A percentile compares a stretch with the other conserved stretches of the same genome.
Conservation (phyloP, 2,329 filamentous ascomycete species). For the Aureobasidium sp. region DNA sequence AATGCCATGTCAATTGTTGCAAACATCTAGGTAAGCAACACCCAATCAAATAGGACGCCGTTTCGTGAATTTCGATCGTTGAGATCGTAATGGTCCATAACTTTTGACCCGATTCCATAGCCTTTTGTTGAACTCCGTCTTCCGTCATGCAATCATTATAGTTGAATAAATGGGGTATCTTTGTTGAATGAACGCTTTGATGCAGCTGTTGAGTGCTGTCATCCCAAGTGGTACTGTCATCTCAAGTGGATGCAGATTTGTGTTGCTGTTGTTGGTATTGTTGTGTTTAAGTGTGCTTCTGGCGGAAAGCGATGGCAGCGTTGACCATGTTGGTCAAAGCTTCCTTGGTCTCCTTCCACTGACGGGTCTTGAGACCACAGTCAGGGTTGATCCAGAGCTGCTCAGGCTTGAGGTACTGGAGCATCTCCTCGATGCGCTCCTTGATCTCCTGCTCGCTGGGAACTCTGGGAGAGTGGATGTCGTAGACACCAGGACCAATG, state of each 20-base stretch:
- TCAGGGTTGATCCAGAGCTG: slow-evolving; percentile 99
- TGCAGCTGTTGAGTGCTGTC: slow-evolving; percentile 20
- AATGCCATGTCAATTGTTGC: neutral
- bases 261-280: neutral
- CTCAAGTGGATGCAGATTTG: slow-evolving; percentile 15
- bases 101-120: slow-evolving; percentile 18
- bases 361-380: slow-evolving; percentile 97
- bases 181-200: slow-evolving; percentile 24
- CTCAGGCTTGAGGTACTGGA: slow-evolving; percentile 88
- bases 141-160: slow-evolving; percentile 17
- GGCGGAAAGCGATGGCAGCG: slow-evolving; percentile 92
- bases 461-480: slow-evolving; percentile 98
- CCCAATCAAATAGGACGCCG: slow-evolving; percentile 10
- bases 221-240: slow-evolving; percentile 9
- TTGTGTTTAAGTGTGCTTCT: slow-evolving; percentile 37
- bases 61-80: slow-evolving; percentile 21
- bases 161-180: slow-evolving; percentile 26
- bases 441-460: slow-evolving; percentile 97
- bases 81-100: slow-evolving; percentile 23
- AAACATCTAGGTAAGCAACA: slow-evolving; percentile 12
- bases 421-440: slow-evolving; percentile 96
- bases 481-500: slow-evolving; percentile 98
- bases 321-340: slow-evolving; percentile 95
- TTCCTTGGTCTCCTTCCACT: slow-evolving; percentile 98
- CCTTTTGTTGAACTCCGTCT: slow-evolving; percentile 27